A percentile compares a stretch with the other conserved stretches of the same genome.
phyloP scores from a whole-genome alignment of 805 yeast genomes.

The Zygoascus biomembranicola region DNA sequence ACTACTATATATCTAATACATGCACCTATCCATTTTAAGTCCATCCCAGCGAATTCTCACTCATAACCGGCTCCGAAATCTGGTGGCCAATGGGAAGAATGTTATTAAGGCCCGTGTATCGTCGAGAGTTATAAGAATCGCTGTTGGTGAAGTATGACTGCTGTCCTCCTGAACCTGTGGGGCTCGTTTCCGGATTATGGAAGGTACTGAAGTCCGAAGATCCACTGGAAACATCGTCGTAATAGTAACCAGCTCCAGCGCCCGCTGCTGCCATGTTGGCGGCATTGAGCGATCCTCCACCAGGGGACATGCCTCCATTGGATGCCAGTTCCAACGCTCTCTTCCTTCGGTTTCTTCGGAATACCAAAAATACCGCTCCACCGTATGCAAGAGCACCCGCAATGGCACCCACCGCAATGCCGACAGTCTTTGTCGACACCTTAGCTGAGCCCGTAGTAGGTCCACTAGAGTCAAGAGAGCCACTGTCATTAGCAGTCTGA shows the following conservation, averaged over 20 bases:
- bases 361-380: slow-evolving; percentile 47
- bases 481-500: slow-evolving; percentile 14
- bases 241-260: slow-evolving; percentile 10
- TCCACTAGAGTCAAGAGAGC: slow-evolving; percentile 27
- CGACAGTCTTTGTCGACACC: slow-evolving; percentile 48
- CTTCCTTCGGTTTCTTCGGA: slow-evolving; percentile 37
- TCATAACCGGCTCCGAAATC: slow-evolving; percentile 32
- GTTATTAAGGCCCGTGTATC: slow-evolving; percentile 10
- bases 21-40: slow-evolving; percentile 13
- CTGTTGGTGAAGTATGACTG: slow-evolving; percentile 5
- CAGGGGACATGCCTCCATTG: slow-evolving; percentile 1
- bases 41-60: slow-evolving; percentile 36
- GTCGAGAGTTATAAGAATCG: slow-evolving; percentile 4
- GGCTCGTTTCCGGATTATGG: neutral
- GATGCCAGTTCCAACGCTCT: slow-evolving; percentile 12
- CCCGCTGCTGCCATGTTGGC: slow-evolving; percentile 6
- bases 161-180: slow-evolving; percentile 8
- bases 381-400: slow-evolving; percentile 66
- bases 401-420: slow-evolving; percentile 76
- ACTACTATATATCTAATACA: neutral
- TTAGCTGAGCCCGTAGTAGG: slow-evolving; percentile 20
- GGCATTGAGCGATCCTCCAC: slow-evolving; percentile 4
- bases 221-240: slow-evolving; percentile 18
- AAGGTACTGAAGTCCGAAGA: slow-evolving; percentile 6
- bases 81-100: slow-evolving; percentile 22